Evolutionary conservation across 2,329 filamentous ascomycete genomes (phyloP), one percentile per base, ranked within the genome.

Genomic region (Monilinia aucupariae): DNA sequence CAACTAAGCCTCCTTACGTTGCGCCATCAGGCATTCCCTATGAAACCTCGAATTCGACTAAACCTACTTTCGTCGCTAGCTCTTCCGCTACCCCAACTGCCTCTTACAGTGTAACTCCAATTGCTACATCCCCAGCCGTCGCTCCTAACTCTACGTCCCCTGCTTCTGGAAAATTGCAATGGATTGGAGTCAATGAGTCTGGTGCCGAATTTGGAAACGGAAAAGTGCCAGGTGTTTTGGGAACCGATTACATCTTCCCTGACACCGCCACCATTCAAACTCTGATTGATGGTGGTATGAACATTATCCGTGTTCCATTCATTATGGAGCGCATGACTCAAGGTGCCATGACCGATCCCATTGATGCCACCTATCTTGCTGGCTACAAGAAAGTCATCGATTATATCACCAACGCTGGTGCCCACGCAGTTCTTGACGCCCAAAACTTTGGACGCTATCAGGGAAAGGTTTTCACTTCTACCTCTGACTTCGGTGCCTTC

Each of bases 121-220:
- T 30, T 25, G 37, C 22, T 20, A 32, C 47, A 12, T 41, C 45
- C 15, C 22, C 54, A 27, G 27, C 39, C 17, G 27, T 58, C 37
- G 49, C 27, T 13, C 39, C 49, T 30, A n/a, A 9, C 1, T 5
- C 41, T 22, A 8, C 30, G 27, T 39, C 60, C 13, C 15, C 51
- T 25, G 6, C 41, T 32, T 50, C 59, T 15, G 65, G 67, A 50
- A 68, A 61, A 37, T 65, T 69, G 27, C 50, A 64, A 58, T 69
- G 52, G 37, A 56, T 68, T 43, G 67, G 67, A 53, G 70, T 69
- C 49, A 71, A 71, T 56, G 71, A 86, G 71, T 81, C 82, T 25
- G 85, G 84, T 15, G 84, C 84, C 49, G 86, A 89, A 68, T 88
- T 88, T 64, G 85, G 85, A 48, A 77, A 81, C 64, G 75, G 71